These are phyloP conservation scores for Cucurbitaria berberidis DNA, from an alignment of 2,329 filamentous ascomycete genomes.

Conservation along the genomic window DNA sequence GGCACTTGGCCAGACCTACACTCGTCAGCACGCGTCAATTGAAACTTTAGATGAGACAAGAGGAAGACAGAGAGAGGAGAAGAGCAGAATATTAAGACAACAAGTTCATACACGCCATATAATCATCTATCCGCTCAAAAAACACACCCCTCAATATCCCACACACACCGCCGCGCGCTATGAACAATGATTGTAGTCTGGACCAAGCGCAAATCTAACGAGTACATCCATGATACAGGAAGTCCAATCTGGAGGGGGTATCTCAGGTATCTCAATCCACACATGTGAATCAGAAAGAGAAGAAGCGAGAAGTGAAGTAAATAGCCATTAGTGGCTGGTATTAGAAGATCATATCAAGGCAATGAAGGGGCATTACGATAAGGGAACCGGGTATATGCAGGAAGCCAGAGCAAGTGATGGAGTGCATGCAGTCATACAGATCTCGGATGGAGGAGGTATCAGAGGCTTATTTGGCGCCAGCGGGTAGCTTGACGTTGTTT, in stretches of 20 bases:
- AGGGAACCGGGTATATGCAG: conserved; percentile 49
- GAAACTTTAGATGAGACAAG: no score
- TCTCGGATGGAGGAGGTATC: conserved; percentile 11
- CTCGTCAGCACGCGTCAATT: neutral
- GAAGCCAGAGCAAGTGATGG: conserved; percentile 23
- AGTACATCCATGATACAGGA: conserved; percentile 19
- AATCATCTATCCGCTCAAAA: conserved; percentile 20
- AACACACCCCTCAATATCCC: no score
- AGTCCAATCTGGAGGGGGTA: conserved; percentile 15
- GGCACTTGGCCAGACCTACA: neutral
- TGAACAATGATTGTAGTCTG: conserved; percentile 10
- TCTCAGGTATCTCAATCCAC: conserved; percentile 23
- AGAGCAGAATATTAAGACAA: neutral
- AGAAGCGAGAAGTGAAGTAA: conserved; percentile 8
- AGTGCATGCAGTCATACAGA: conserved; percentile 44
- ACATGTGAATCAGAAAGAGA: conserved; percentile 13
- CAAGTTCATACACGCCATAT: conserved; percentile 27
- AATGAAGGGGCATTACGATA: conserved; percentile 29
- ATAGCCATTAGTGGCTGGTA: conserved; percentile 7
- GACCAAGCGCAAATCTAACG: conserved; percentile 1
- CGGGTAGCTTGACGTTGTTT: conserved; percentile 57
- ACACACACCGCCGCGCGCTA: conserved; percentile 7
- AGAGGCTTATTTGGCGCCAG: conserved; percentile 41
- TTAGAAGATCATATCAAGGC: conserved; percentile 32
- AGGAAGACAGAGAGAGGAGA: neutral